Evolutionary conservation across 1,284 basidiomycete genomes (phyloP).

Genomic region (Rhodotorula sp.): DNA sequence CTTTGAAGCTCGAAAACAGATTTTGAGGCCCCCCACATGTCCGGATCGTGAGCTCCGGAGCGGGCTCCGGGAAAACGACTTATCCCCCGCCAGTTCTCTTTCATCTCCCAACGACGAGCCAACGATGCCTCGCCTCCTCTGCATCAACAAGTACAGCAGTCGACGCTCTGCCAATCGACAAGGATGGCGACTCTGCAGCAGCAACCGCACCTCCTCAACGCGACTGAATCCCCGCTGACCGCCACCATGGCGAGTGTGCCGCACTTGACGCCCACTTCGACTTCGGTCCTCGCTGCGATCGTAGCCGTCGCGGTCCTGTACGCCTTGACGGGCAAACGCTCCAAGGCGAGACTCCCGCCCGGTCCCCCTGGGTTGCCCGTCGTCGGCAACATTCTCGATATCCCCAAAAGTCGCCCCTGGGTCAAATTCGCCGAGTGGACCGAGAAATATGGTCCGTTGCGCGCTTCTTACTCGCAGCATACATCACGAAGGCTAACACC

Average conservation of each 20-base stretch:
- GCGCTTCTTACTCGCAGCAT: no score
- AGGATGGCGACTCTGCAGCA: no score
- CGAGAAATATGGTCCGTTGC: constrained; percentile 32
- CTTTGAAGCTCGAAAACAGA: not conserved
- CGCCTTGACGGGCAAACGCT: not conserved
- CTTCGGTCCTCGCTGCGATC: constrained; percentile 1
- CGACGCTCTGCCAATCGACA: no score
- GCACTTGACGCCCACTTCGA: constrained; percentile 3
- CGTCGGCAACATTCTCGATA: constrained; percentile 42
- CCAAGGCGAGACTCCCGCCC: constrained; percentile 13
- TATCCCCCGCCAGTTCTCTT: not conserved
- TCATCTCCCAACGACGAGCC: no score
- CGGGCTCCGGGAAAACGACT: constrained; percentile 8
- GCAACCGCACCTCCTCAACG: not conserved
- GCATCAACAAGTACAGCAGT: no score
- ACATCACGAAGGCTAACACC: not conserved
- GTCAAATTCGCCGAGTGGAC: constrained; percentile 43
- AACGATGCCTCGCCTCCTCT: no score
- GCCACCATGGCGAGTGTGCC: not conserved
- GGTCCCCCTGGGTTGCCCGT: constrained; percentile 27
- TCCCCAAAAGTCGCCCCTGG: constrained; percentile 41
- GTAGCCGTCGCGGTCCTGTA: not conserved
- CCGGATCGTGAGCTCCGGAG: not conserved
- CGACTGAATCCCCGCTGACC: not conserved
- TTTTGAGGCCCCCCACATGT: not conserved